Base-by-base conservation (phyloP, 371 early-diverging fungal genomes). In the Rhizopus delemar region DNA sequence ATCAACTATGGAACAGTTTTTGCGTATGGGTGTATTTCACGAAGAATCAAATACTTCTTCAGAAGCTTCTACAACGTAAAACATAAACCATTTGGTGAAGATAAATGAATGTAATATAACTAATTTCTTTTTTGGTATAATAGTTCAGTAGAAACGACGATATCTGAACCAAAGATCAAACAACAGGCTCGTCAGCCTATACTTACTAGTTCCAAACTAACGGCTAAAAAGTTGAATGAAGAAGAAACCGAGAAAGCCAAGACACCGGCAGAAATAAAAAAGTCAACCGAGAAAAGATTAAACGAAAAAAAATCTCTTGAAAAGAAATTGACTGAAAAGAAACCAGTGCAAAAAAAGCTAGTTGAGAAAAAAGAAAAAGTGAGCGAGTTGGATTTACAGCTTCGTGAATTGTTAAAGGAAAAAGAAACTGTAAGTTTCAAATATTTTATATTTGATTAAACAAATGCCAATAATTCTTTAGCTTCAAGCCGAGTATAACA, bases 401-500 rank as follows among this genome's bases (percentile, higher is more conserved):
- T 68, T 16, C 34, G 60, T 29, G 63, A 63, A 53, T 36, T 68
- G 8, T 32, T 53, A 28, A 46, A 55, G 52, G 68, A 68, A 38
- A 68, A 68, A 53, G 68, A 68, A 56, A 54, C 63, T 39, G 68
- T 63, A 68, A 59, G 68, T 56, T n/a, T 15, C 15, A 15, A 43
- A 4, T 13, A 2, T 6, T 15, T 5, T 43, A 15, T n/a, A 11
- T 43, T 43, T 6, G 2, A 43, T 13, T 15, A 43, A 43, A 11
- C 15, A 11, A 3, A 43, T 15, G 3, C 11, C 6, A 36, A 43
- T 43, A 11, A n/a, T 3, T 43, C 2, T 43, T 43, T 43, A 43
- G 43, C 43, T 43, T 43, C 43, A 43, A 70, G 75, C 80, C 13
- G 82, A 80, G 41, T 69, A 82, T 51, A 81, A 79, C 60, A 81